phyloP scores from a whole-genome alignment of 306 rosid genomes.

The Prunus salicina region DNA sequence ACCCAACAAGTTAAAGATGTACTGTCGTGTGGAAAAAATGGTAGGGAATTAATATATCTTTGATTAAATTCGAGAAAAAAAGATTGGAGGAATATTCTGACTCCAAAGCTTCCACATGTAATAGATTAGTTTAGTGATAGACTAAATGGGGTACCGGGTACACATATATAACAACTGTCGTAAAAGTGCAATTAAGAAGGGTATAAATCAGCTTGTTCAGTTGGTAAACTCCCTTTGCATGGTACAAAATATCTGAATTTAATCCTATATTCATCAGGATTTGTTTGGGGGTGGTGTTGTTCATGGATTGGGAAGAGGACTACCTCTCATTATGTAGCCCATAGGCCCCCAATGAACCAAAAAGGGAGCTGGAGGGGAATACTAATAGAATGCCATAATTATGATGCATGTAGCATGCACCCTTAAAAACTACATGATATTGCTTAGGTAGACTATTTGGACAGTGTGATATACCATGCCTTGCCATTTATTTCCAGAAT shows the following conservation, averaged over 20 bases:
- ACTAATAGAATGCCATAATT: too few relatives aligned
- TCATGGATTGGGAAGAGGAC: too few relatives aligned
- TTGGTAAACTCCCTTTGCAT: background rate
- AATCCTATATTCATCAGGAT: background rate
- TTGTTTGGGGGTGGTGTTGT: too few relatives aligned
- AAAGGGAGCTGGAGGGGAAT: too few relatives aligned
- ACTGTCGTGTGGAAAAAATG: background rate
- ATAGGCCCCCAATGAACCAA: too few relatives aligned
- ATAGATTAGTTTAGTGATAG: background rate
- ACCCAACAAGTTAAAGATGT: slow-evolving; percentile 5
- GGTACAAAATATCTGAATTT: background rate
- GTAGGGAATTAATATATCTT: background rate
- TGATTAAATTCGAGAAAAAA: background rate
- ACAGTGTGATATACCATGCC: background rate
- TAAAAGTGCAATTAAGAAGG: background rate
- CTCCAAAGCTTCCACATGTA: too few relatives aligned
- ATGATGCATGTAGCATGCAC: too few relatives aligned
- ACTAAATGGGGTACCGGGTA: background rate
- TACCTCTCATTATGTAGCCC: too few relatives aligned
- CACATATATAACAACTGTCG: background rate
- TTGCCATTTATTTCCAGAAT: background rate
- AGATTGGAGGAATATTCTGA: too few relatives aligned
- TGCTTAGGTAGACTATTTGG: background rate
- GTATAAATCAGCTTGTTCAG: background rate
- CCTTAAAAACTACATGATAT: too few relatives aligned